phyloP scores from a whole-genome alignment of 2,329 filamentous ascomycete genomes.

The Claviceps purpurea region DNA sequence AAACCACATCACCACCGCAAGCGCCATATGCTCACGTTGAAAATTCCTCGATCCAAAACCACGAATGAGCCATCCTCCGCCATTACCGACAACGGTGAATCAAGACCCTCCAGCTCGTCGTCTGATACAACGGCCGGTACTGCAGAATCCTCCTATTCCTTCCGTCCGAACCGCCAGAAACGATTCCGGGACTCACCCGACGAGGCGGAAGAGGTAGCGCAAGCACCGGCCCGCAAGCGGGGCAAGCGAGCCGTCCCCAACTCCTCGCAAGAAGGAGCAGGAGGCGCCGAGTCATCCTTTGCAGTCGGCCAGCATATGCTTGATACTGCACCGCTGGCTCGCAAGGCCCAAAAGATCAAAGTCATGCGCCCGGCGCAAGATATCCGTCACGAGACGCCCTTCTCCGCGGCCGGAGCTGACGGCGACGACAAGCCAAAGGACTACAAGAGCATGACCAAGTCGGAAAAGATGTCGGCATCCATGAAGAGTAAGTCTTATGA shows the following conservation, averaged over 20 bases:
- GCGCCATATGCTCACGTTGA: slow-evolving; percentile 22
- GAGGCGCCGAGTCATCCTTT: slow-evolving; percentile 7
- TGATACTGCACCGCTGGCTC: slow-evolving; percentile 12
- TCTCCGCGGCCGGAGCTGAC: slow-evolving; percentile 15
- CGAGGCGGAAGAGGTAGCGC: slow-evolving; percentile 22
- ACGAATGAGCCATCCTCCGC: slow-evolving; percentile 23
- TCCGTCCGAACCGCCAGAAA: slow-evolving; percentile 41
- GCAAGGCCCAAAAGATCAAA: slow-evolving; percentile 26
- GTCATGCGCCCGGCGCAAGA: slow-evolving; percentile 18
- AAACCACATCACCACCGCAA: slow-evolving; percentile 4
- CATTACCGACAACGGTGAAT: slow-evolving; percentile 29
- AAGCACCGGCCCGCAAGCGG: slow-evolving; percentile 26
- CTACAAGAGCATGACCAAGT: slow-evolving; percentile 49
- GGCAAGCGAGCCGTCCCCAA: slow-evolving; percentile 16
- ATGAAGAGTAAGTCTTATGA: slow-evolving; percentile 42
- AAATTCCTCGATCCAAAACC: slow-evolving; percentile 29
- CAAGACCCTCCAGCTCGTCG: slow-evolving; percentile 38
- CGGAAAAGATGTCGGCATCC: slow-evolving; percentile 51
- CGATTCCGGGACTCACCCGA: slow-evolving; percentile 38
- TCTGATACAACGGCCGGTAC: slow-evolving; percentile 38
- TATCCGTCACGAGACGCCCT: slow-evolving; percentile 18
- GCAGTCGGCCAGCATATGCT: slow-evolving; percentile 9
- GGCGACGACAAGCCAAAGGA: slow-evolving; percentile 34
- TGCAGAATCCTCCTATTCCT: slow-evolving; percentile 36
- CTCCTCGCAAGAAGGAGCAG: neutral